Percentiles rank a stretch among this genome's conserved stretches.
Conservation (phyloP, 2,329 filamentous ascomycete genomes). For the Passalora sequoiae region DNA sequence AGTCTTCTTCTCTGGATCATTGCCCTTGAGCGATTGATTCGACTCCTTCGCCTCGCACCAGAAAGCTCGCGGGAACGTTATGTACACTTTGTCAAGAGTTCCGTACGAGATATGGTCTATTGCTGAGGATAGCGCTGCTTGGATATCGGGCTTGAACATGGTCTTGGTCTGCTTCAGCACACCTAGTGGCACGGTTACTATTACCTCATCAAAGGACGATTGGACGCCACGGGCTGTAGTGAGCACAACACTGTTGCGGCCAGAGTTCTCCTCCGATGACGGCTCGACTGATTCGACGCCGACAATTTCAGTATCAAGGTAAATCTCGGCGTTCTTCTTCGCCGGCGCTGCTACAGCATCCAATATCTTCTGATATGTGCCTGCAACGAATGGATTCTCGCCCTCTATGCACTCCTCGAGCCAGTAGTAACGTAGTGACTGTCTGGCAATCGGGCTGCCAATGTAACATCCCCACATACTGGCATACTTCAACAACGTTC, state of each 20-base stretch:
- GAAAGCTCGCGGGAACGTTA: constrained; percentile 67
- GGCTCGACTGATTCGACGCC: constrained; percentile 31
- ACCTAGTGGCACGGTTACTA: constrained; percentile 63
- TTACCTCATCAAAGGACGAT: constrained; percentile 60
- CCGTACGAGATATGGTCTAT: constrained; percentile 65
- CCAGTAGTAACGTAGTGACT: constrained; percentile 74
- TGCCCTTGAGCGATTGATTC: too few species aligned
- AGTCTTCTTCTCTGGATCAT: too few species aligned
- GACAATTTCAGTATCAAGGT: constrained; percentile 45
- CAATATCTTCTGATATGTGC: constrained; percentile 57
- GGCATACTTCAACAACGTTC: too few species aligned
- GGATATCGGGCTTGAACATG: constrained; percentile 53
- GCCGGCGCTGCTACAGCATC: constrained; percentile 55
- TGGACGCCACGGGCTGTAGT: constrained; percentile 41
- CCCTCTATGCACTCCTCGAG: constrained; percentile 73
- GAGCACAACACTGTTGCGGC: neutral
- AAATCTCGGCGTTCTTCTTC: constrained; percentile 51
- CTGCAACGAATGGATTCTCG: constrained; percentile 59
- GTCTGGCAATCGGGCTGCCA: constrained; percentile 57
- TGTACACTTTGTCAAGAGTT: constrained; percentile 62
- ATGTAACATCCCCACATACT: constrained; percentile 70
- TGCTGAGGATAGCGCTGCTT: constrained; percentile 47
- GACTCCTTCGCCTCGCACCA: constrained; percentile 47
- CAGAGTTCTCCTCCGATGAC: constrained; percentile 2
- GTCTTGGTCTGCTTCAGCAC: constrained; percentile 59